Evolutionary conservation across 192 early-diverging fungal genomes (phyloP).

Genomic region (Thamnidium elegans): DNA sequence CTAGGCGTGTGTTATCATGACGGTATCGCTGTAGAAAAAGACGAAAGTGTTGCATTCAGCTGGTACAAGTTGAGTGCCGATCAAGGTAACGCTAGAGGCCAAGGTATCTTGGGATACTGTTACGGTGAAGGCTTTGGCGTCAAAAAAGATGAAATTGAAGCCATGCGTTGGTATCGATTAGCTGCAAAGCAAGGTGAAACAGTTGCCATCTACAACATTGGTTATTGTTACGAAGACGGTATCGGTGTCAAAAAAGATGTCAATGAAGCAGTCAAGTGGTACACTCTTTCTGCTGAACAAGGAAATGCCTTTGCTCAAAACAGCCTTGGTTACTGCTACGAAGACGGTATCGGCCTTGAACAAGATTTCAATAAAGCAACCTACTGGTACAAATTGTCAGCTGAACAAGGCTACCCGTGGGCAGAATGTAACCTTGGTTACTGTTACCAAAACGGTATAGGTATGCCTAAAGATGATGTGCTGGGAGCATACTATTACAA

Average conservation of each 20-base stretch:
- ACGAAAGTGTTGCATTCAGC: constrained; percentile 45
- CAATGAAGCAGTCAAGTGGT: constrained; percentile 55
- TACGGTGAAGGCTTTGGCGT: constrained; percentile 85
- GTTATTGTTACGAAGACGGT: constrained; percentile 61
- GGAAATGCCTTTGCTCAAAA: constrained; percentile 50
- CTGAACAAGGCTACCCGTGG: constrained; percentile 72
- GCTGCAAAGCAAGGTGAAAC: constrained; percentile 49
- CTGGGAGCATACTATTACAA: constrained; percentile 61
- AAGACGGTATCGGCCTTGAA: constrained; percentile 68
- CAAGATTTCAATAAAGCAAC: constrained; percentile 51
- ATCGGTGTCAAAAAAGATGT: constrained; percentile 52
- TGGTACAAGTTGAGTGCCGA: constrained; percentile 64
- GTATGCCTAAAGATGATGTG: constrained; percentile 45
- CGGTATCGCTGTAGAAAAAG: constrained; percentile 53
- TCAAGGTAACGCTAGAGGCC: constrained; percentile 53
- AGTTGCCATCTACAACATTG: constrained; percentile 54
- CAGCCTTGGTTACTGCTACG: constrained; percentile 78
- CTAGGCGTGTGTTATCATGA: constrained; percentile 77
- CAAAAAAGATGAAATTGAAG: constrained; percentile 46
- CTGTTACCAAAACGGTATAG: constrained; percentile 76
- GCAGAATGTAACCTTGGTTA: constrained; percentile 83
- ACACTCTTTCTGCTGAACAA: constrained; percentile 52
- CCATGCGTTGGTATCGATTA: constrained; percentile 49
- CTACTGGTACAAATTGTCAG: constrained; percentile 61
- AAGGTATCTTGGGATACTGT: constrained; percentile 76